phyloP scores from a whole-genome alignment of 139 green algal genomes.

The Chlamydomonas applanata region DNA sequence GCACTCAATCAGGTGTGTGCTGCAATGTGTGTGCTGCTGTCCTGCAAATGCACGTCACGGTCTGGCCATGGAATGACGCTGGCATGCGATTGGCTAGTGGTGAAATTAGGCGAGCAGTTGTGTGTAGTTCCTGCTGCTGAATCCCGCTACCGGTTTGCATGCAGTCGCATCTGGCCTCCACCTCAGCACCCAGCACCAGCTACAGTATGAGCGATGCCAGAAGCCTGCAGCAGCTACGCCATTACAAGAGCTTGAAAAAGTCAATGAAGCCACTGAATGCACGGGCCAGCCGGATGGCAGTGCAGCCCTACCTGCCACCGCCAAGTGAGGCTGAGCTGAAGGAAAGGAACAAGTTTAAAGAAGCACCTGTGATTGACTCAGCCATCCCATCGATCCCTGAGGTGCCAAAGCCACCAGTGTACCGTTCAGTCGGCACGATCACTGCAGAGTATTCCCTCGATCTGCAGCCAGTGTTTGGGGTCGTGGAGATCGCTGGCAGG shows the following conservation, averaged over 20 bases:
- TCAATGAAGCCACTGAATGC: slow-evolving; percentile 39
- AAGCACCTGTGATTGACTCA: slow-evolving; percentile 20
- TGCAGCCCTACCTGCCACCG: slow-evolving; percentile 24
- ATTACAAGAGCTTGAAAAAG: slow-evolving; percentile 31
- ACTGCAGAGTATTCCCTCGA: slow-evolving; percentile 24
- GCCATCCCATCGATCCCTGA: slow-evolving; percentile 33
- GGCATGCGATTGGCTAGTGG: too few species aligned
- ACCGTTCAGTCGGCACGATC: slow-evolving; percentile 29
- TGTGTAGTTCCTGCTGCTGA: too few species aligned
- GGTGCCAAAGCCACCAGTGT: slow-evolving; percentile 15
- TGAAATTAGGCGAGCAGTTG: too few species aligned
- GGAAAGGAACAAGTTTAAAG: not conserved
- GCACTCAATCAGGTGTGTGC: too few species aligned
- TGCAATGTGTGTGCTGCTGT: too few species aligned
- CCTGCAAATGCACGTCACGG: too few species aligned
- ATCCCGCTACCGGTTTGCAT: too few species aligned
- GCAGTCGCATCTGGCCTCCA: too few species aligned
- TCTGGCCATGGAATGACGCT: too few species aligned
- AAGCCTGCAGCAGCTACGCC: slow-evolving; percentile 3
- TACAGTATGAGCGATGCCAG: not conserved
- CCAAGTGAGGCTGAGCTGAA: slow-evolving; percentile 8
- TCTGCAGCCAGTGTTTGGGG: slow-evolving; percentile 33
- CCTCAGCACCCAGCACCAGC: not conserved
- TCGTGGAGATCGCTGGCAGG: slow-evolving; percentile 33
- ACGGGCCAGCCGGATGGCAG: slow-evolving; percentile 30